Percentiles rank a stretch among this genome's conserved stretches.
These are phyloP conservation scores for Lathyrus tuberosus DNA, from an alignment of 306 rosid species.

Conservation along the genomic window DNA sequence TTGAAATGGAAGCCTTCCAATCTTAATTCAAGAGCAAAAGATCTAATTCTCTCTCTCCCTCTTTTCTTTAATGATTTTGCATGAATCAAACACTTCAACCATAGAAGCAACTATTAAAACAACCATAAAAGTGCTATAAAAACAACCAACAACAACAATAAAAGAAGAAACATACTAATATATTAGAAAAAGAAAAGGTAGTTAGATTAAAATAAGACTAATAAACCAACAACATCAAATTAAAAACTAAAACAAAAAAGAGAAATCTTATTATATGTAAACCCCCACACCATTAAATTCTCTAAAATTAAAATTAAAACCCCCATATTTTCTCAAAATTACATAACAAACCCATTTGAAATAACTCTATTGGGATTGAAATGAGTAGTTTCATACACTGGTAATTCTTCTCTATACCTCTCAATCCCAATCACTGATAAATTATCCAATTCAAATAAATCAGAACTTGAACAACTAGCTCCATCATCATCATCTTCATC, in stretches of 20 bases:
- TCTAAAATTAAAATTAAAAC: slow-evolving; percentile 36
- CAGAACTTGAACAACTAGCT: slow-evolving; percentile 84
- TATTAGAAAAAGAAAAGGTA: slow-evolving; percentile 6
- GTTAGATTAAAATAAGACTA: slow-evolving; percentile 32
- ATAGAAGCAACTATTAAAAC: slow-evolving; percentile 6
- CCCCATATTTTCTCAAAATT: slow-evolving; percentile 41
- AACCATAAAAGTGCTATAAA: slow-evolving; percentile 2
- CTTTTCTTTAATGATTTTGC: slow-evolving; percentile 30
- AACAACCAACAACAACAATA: neutral
- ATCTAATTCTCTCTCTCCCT: neutral
- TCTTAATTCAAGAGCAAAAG: neutral
- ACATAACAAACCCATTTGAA: slow-evolving; percentile 78
- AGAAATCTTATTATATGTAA: slow-evolving; percentile 62
- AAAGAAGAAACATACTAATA: slow-evolving; percentile 9
- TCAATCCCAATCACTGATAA: slow-evolving; percentile 82
- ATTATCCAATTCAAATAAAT: slow-evolving; percentile 94
- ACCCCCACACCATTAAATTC: slow-evolving; percentile 63
- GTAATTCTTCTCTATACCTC: slow-evolving; percentile 85
- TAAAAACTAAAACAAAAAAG: slow-evolving; percentile 1
- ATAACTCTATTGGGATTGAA: slow-evolving; percentile 80
- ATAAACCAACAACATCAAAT: slow-evolving; percentile 21
- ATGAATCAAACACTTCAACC: slow-evolving; percentile 31
- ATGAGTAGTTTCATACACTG: slow-evolving; percentile 94
- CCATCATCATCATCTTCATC: slow-evolving; percentile 86
- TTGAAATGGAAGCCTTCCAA: neutral